Evolutionary conservation across 495 filamentous ascomycete genomes (phyloP).

Genomic region (Aspergillus asperescens): DNA sequence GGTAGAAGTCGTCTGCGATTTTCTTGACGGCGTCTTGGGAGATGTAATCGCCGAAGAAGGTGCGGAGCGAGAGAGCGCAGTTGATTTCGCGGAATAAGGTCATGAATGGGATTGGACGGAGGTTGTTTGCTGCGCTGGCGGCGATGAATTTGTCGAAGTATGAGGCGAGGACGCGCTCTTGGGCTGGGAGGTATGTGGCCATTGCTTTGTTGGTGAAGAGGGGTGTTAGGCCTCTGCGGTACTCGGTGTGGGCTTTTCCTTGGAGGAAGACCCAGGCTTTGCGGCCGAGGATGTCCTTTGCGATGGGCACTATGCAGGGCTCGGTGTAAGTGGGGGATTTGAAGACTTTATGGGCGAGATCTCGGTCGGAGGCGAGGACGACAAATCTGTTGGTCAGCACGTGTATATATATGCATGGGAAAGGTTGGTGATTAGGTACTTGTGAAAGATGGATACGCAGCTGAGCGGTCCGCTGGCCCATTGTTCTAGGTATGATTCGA

Average conservation of each 20-base stretch:
- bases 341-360: slow-evolving; percentile 89
- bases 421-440: slow-evolving; percentile 50
- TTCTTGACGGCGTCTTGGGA: slow-evolving; percentile 65
- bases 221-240: slow-evolving; percentile 82
- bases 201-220: slow-evolving; percentile 87
- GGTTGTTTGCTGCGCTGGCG: slow-evolving; percentile 54
- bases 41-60: slow-evolving; percentile 41
- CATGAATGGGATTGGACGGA: slow-evolving; percentile 73
- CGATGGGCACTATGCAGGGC: slow-evolving; percentile 87
- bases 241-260: slow-evolving; percentile 84
- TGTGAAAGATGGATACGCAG: slow-evolving; percentile 95
- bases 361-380: slow-evolving; percentile 85
- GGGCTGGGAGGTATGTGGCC: slow-evolving; percentile 76
- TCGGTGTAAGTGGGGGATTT: slow-evolving; percentile 84
- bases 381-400: too few relatives aligned
- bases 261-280: slow-evolving; percentile 93
- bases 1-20: slow-evolving; percentile 91
- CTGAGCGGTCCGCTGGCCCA: slow-evolving; percentile 82
- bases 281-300: slow-evolving; percentile 79
- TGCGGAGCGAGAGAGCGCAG: slow-evolving; percentile 79
- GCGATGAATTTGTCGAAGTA: slow-evolving; percentile 75
- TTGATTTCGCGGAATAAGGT: slow-evolving; percentile 82
- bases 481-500: slow-evolving; percentile 75
- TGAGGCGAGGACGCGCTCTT: slow-evolving; percentile 74
- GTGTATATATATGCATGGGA: too few relatives aligned